Conservation (phyloP, 306 rosid genomes). For the Castanea sativa region DNA sequence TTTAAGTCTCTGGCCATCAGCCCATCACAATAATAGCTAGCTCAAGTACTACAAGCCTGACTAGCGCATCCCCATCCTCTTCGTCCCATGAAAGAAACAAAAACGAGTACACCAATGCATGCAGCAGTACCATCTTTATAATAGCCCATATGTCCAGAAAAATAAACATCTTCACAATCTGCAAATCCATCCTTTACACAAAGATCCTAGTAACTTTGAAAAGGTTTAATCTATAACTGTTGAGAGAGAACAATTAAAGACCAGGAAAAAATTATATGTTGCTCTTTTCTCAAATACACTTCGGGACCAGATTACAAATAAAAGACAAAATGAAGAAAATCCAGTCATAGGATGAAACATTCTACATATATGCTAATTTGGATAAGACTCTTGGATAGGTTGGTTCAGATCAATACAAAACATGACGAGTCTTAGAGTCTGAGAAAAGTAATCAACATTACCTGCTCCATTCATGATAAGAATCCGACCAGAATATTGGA, state of each 20-base stretch:
- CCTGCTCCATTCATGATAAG: constrained; percentile 15
- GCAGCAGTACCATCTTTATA: background rate
- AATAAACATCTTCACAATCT: background rate
- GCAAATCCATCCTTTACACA: background rate
- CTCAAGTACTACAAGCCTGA: too few relatives aligned
- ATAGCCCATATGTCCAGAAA: too few relatives aligned
- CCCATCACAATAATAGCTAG: too few relatives aligned
- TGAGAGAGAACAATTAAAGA: background rate
- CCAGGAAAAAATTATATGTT: background rate
- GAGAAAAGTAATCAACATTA: constrained; percentile 15
- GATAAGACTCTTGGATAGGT: constrained; percentile 20
- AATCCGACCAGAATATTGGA: constrained; percentile 21
- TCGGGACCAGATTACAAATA: background rate
- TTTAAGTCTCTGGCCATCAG: too few relatives aligned
- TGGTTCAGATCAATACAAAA: background rate
- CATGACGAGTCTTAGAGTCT: constrained; percentile 3
- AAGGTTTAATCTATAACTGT: background rate
- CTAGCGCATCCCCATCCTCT: too few relatives aligned
- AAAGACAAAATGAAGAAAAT: background rate
- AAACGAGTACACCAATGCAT: background rate
- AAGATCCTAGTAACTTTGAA: background rate
- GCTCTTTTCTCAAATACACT: background rate
- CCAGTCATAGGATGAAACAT: background rate
- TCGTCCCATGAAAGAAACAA: too few relatives aligned
- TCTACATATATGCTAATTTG: constrained; percentile 10